Base-by-base conservation (phyloP, 805 yeast genomes). In the Wickerhamomyces bovis region DNA sequence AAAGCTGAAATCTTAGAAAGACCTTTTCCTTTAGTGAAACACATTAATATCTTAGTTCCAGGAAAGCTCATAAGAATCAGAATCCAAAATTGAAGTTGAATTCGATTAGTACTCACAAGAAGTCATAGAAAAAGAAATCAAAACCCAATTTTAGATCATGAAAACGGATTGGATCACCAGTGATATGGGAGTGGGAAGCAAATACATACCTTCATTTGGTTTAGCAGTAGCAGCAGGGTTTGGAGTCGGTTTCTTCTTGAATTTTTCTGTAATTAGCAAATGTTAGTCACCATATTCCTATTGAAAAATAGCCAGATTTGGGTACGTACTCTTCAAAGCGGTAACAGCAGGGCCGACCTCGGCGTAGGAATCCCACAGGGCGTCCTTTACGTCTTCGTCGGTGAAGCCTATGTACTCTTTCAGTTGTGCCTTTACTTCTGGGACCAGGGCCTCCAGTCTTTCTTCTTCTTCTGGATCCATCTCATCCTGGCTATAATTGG, bases 301-400 rank as follows among this genome's bases (percentile, higher is more conserved):
- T n/a, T n/a, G n/a, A n/a, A n/a, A n/a, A n/a, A n/a, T n/a, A n/a
- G n/a, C n/a, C n/a, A n/a, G n/a, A n/a, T n/a, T n/a, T n/a, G n/a
- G n/a, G 10, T 8, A 53, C 60, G 48, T 50, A 57, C 68, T 64
- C 49, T 60, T 61, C 39, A 72, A 45, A 48, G 80, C 82, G 28
- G 65, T 69, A 8, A 81, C 53, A 0, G 87, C 62, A 12, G 73
- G 72, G 4, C 74, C 77, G 5, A 80, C 56, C 39, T 77, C 80
- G 57, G 76, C 75, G 58, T 81, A 81, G 53, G 79, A 77, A 52
- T 68, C 69, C 75, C 82, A 83, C 11, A 85, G 66, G 0, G 78
- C 66, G 52, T 80, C 83, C 55, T 80, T 76, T 49, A 84, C 62
- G 41, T 74, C 78, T 13, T 66, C 55, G 22, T 78, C 83, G 9